Conservation (phyloP, 371 early-diverging fungal genomes). For the Mucor mucedo region DNA sequence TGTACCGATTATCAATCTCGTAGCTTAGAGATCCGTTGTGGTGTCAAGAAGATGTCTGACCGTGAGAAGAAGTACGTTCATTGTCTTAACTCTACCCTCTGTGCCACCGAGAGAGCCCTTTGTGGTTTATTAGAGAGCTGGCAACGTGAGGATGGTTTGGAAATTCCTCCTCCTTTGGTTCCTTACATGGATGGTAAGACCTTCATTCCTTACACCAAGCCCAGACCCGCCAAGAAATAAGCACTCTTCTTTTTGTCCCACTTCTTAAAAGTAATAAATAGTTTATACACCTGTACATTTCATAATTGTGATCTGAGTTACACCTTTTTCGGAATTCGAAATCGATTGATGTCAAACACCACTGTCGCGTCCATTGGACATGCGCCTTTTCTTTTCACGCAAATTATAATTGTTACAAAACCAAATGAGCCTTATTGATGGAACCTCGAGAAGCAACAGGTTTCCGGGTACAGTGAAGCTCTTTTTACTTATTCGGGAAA, state of each 20-base stretch:
- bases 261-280: slow-evolving; percentile 3
- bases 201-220: slow-evolving; percentile 86
- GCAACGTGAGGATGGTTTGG: slow-evolving; percentile 93
- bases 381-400: too few relatives aligned
- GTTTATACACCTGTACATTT: background rate
- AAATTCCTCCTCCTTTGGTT: slow-evolving; percentile 85
- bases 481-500: too few relatives aligned
- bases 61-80: slow-evolving; percentile 98
- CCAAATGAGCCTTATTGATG: too few relatives aligned
- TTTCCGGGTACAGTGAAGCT: too few relatives aligned
- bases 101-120: slow-evolving; percentile 98
- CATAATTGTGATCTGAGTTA: too few relatives aligned
- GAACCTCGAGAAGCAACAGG: too few relatives aligned
- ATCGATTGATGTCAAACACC: too few relatives aligned
- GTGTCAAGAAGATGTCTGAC: slow-evolving; percentile 96
- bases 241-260: background rate
- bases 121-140: slow-evolving; percentile 99
- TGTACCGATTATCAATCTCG: slow-evolving; percentile 99
- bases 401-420: too few relatives aligned
- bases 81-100: slow-evolving; percentile 98
- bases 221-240: slow-evolving; percentile 44
- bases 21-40: slow-evolving; percentile 96
- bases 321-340: too few relatives aligned
- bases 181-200: slow-evolving; percentile 94
- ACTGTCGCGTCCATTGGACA: too few relatives aligned